These are phyloP conservation scores for Triangularia verruculosa DNA, from an alignment of 2,329 filamentous ascomycete genomes.

Conservation along the genomic window DNA sequence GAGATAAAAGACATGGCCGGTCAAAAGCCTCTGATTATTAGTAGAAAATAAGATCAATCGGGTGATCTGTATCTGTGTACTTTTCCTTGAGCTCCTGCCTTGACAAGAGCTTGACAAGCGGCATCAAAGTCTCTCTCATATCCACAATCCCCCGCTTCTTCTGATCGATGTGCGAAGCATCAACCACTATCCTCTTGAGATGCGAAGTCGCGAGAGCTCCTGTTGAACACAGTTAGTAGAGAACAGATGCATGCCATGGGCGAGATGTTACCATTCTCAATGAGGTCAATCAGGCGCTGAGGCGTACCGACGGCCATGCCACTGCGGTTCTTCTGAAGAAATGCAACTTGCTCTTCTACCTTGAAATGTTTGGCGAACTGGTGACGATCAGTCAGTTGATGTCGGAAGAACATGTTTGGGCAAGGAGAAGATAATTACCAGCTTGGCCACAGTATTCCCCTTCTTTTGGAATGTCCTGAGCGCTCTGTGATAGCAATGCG, in stretches of 20 bases:
- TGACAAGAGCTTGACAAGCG: conserved; percentile 71
- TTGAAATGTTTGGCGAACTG: conserved; percentile 98
- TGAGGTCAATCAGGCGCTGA: conserved; percentile 73
- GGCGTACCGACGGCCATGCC: conserved; percentile 91
- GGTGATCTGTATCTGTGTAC: conserved; percentile 58
- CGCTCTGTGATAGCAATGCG: conserved; percentile 44
- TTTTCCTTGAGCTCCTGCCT: conserved; percentile 67
- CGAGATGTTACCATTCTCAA: conserved; percentile 65
- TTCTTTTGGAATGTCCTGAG: conserved; percentile 78
- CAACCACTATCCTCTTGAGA: conserved; percentile 77
- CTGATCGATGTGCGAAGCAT: conserved; percentile 88
- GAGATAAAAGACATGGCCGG: not conserved
- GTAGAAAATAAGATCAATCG: conserved; percentile 64
- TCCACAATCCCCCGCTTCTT: conserved; percentile 94
- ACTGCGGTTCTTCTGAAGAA: conserved; percentile 66
- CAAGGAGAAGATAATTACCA: conserved; percentile 45
- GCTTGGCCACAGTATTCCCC: conserved; percentile 75
- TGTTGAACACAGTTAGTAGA: conserved; percentile 28
- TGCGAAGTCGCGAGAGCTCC: conserved; percentile 68
- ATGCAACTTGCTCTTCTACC: conserved; percentile 76
- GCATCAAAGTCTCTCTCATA: conserved; percentile 88
- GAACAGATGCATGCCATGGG: not conserved
- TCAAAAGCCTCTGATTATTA: conserved; percentile 32
- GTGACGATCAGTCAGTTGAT: not conserved
- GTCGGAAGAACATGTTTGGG: not conserved